phyloP scores from a whole-genome alignment of 768 basidiomycete genomes.

The Rhizopogon rudus region DNA sequence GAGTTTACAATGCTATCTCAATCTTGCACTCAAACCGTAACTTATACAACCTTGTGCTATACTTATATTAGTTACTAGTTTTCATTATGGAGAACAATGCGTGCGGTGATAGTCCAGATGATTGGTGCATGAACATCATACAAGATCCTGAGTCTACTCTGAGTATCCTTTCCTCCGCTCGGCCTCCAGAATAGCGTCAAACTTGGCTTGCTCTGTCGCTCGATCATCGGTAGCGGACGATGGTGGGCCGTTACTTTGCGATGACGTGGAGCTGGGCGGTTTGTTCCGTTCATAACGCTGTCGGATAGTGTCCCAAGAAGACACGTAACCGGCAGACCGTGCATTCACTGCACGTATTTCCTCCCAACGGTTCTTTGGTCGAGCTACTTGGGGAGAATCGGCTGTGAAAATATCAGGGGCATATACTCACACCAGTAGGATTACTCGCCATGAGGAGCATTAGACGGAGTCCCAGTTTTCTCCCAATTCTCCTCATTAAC shows the following conservation, averaged over 20 bases:
- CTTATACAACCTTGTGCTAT: neutral
- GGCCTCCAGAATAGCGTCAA: conserved; percentile 55
- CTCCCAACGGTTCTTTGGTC: conserved; percentile 50
- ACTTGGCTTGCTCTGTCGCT: conserved; percentile 45
- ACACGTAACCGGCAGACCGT: conserved; percentile 32
- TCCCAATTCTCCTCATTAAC: conserved; percentile 15
- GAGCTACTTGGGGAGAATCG: neutral
- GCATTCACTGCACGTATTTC: conserved; percentile 56
- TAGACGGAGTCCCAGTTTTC: conserved; percentile 1
- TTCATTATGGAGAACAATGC: neutral
- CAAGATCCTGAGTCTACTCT: conserved; percentile 9
- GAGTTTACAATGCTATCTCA: neutral
- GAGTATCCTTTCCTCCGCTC: conserved; percentile 40
- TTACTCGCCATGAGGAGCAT: neutral
- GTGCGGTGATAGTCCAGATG: conserved; percentile 2
- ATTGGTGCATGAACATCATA: conserved; percentile 4
- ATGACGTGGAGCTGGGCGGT: conserved; percentile 10
- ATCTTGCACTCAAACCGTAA: neutral
- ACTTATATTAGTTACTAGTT: neutral
- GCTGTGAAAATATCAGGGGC: neutral
- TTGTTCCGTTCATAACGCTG: conserved; percentile 44
- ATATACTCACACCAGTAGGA: neutral
- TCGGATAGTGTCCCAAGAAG: conserved; percentile 67
- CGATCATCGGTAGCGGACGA: conserved; percentile 28
- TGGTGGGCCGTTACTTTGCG: conserved; percentile 3